Percentiles rank a stretch among this genome's conserved stretches.
Evolutionary conservation across 192 early-diverging fungal genomes (phyloP).

Genomic region (Entophlyctis helioformis): DNA sequence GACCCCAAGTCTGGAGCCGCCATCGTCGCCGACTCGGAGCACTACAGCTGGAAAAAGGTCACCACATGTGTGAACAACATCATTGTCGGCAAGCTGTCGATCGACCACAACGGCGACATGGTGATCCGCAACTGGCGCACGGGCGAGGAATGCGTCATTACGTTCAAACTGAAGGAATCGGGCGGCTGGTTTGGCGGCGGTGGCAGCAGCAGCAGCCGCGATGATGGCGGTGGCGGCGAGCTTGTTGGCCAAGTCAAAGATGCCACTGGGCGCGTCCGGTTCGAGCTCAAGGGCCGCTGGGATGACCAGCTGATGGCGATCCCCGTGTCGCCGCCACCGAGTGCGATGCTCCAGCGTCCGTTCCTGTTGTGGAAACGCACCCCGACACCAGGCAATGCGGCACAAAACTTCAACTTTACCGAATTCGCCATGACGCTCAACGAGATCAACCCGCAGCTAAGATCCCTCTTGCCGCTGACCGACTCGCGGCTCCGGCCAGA

Average conservation of each 20-base stretch:
- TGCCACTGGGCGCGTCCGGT: slow-evolving; percentile 13
- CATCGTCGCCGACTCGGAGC: slow-evolving; percentile 41
- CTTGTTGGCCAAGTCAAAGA: slow-evolving; percentile 23
- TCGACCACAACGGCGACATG: slow-evolving; percentile 81
- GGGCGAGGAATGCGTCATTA: slow-evolving; percentile 61
- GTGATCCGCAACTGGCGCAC: slow-evolving; percentile 72
- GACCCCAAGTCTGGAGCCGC: slow-evolving; percentile 22
- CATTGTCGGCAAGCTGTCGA: slow-evolving; percentile 72
- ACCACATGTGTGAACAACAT: slow-evolving; percentile 77
- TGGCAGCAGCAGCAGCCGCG: slow-evolving; percentile 43
- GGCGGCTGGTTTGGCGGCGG: slow-evolving; percentile 47
- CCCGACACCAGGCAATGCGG: slow-evolving; percentile 7
- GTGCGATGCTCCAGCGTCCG: not conserved
- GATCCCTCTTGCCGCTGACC: slow-evolving; percentile 54
- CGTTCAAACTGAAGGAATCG: slow-evolving; percentile 55
- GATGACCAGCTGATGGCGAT: slow-evolving; percentile 11
- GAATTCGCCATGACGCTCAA: slow-evolving; percentile 68
- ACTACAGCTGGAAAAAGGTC: slow-evolving; percentile 73
- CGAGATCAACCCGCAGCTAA: slow-evolving; percentile 45
- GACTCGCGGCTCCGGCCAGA: slow-evolving; percentile 78
- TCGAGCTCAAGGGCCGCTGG: slow-evolving; percentile 21
- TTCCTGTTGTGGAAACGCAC: slow-evolving; percentile 10
- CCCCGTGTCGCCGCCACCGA: slow-evolving; percentile 2
- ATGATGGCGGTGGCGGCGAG: slow-evolving; percentile 20
- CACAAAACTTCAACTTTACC: slow-evolving; percentile 56